Base-by-base conservation (phyloP, 2,329 filamentous ascomycete species). In the Graphilbum sp. region DNA sequence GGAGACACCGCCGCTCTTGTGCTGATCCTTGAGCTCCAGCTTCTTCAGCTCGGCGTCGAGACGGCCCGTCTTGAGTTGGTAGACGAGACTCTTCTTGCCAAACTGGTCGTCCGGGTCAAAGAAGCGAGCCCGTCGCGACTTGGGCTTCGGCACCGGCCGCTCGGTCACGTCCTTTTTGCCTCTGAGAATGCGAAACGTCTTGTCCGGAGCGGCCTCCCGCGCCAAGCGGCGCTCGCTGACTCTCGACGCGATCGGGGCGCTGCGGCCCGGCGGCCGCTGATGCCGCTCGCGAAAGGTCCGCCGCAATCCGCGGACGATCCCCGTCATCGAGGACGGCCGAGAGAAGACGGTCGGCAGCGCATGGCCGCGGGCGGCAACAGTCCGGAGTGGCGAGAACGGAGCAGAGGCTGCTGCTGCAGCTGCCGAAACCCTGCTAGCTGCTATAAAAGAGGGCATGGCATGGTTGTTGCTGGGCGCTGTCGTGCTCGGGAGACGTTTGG, bases 1-100 rank as follows among this genome's bases (percentile, higher is more conserved):
- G n/a, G n/a, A n/a, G n/a, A n/a, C n/a, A n/a, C n/a, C n/a, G n/a
- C n/a, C n/a, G n/a, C n/a, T n/a, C n/a, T n/a, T n/a, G n/a, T n/a
- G n/a, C n/a, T n/a, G n/a, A n/a, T n/a, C 17, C 33, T 37, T 20
- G 11, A 18, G 13, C n/a, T 34, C 10, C 20, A 45, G 35, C 10
- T 32, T 41, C 34, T 52, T 50, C 18, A 56, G 11, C 19, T 56
- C 48, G 3, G 59, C 52, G 34, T 55, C 51, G 23, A 66, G 44
- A 17, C 50, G 43, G 3, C 65, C 68, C 37, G 62, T 57, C 47
- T 69, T 70, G 41, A 69, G 49, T 47, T 66, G 57, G 39, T 69
- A 72, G 2, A 75, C 69, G 15, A 72, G 43, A 45, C 71, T 75
- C 34, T 54, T 61, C 53, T 69, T 70, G 16, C 69, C 72, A 48